Percentiles rank a stretch among this genome's conserved stretches.
These are phyloP conservation scores for Fagopyrum esculentum DNA, from an alignment of 148 eudicot species.

Conservation along the genomic window DNA sequence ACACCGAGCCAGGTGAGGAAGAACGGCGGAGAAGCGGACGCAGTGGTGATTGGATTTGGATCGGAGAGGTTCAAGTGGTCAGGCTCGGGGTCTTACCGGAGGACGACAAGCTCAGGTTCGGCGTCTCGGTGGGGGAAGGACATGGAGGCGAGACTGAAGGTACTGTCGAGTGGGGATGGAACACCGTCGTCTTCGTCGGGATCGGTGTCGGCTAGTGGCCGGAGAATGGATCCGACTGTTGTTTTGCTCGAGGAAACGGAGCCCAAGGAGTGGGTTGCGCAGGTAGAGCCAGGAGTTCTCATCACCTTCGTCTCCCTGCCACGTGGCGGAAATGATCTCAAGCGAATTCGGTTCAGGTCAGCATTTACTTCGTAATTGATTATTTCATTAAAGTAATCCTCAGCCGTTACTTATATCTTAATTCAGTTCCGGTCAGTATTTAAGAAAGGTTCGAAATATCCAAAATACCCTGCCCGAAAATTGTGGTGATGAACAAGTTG, in stretches of 20 bases:
- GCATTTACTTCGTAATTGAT: not conserved
- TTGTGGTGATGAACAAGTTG: not conserved
- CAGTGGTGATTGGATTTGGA: not conserved
- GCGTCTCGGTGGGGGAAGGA: slow-evolving; percentile 79
- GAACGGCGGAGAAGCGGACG: slow-evolving; percentile 25
- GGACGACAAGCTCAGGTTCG: slow-evolving; percentile 65
- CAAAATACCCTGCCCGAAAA: not conserved
- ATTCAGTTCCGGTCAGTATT: not conserved
- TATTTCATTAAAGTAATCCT: not conserved
- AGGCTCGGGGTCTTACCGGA: slow-evolving; percentile 21
- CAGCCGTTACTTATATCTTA: not conserved
- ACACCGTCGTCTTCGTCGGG: slow-evolving; percentile 34
- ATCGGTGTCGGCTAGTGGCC: slow-evolving; percentile 34
- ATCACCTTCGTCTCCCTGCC: slow-evolving; percentile 84
- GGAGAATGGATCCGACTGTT: slow-evolving; percentile 42
- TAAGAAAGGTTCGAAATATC: not conserved
- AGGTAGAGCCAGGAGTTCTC: slow-evolving; percentile 85
- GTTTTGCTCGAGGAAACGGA: slow-evolving; percentile 80
- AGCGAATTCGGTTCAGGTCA: slow-evolving; percentile 87
- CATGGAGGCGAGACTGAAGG: slow-evolving; percentile 87
- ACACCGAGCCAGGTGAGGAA: slow-evolving; percentile 7
- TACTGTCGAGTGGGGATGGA: slow-evolving; percentile 56
- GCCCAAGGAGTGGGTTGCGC: slow-evolving; percentile 97
- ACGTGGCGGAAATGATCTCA: slow-evolving; percentile 91
- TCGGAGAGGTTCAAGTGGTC: slow-evolving; percentile 54